Conservation (phyloP, 2,329 filamentous ascomycete species). For the Hirsutella thompsonii region DNA sequence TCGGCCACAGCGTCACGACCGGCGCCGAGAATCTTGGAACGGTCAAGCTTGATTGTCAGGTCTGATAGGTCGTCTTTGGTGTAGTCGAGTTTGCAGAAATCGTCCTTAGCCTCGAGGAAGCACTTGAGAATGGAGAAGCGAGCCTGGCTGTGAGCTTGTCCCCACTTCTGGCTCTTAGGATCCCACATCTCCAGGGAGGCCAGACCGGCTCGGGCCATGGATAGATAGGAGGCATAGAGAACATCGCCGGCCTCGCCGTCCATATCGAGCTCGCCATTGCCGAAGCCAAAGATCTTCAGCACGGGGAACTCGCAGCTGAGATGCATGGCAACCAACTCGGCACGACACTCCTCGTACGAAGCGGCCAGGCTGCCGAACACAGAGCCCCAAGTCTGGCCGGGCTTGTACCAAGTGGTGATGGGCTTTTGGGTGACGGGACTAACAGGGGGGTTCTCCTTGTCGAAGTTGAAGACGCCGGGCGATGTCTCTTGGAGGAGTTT, state of each 20-base stretch:
- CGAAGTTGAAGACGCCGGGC: slow-evolving; percentile 77
- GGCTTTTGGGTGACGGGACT: slow-evolving; percentile 67
- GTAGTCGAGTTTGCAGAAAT: slow-evolving; percentile 75
- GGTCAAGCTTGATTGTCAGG: slow-evolving; percentile 70
- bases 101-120: slow-evolving; percentile 74
- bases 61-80: slow-evolving; percentile 63
- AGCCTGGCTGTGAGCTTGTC: slow-evolving; percentile 83
- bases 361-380: slow-evolving; percentile 82
- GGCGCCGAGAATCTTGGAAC: slow-evolving; percentile 71
- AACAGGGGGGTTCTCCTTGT: slow-evolving; percentile 65
- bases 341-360: slow-evolving; percentile 88
- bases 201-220: slow-evolving; percentile 89
- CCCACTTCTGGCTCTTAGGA: slow-evolving; percentile 81
- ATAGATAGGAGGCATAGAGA: slow-evolving; percentile 76
- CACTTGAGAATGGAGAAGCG: slow-evolving; percentile 78
- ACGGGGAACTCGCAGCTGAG: slow-evolving; percentile 81
- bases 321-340: slow-evolving; percentile 88
- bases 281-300: slow-evolving; percentile 83
- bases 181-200: slow-evolving; percentile 90
- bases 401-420: slow-evolving; percentile 81
- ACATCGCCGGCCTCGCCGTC: slow-evolving; percentile 71
- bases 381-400: slow-evolving; percentile 86
- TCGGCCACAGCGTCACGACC: slow-evolving; percentile 75
- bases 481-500: slow-evolving; percentile 86
- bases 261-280: slow-evolving; percentile 62